Evolutionary conservation across 306 rosid species (phyloP), one percentile per base, ranked within the genome.

Genomic region (Quercus rubra): DNA sequence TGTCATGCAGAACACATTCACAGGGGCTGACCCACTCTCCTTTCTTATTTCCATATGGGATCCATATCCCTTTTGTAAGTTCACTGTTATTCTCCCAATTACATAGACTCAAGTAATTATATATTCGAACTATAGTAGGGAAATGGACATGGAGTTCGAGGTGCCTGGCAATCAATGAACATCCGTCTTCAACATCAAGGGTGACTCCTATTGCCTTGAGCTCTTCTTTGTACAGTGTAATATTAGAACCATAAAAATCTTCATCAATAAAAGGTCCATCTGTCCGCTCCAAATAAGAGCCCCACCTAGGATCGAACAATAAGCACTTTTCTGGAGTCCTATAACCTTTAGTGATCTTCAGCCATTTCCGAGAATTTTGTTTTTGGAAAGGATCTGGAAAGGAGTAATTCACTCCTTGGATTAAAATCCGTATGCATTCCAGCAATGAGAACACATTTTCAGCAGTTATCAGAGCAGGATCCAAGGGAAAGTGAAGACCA

Each of bases 201-300:
- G 43, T 63, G 55, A 93, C 93, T 61, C 94, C 90, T n/a, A 93
- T 79, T 31, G 79, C 84, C 21, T 66, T 38, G 63, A 93, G 94
- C 86, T 87, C 92, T 33, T 80, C 56, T 72, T 25, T 72, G 84
- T 83, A 93, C 2, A 79, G 61, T 2, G 71, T 52, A 46, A 93
- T 87, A 61, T 82, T 74, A 21, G 78, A 35, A 19, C 92, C 89
- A 81, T 88, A 90, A 75, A 81, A 85, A 1, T 12, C 71, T 67
- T 86, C 90, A 74, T 93, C 93, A 25, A 93, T 72, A 74, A 93
- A 93, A 18, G 94, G 97, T 15, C 92, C 98, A 70, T 91, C 93
- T 19, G 23, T 23, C 2, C 38, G 38, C 38, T 33, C 38, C 38
- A 33, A 5, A 33, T 33, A 5, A 33, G 38, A 5, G 23, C 23